Evolutionary conservation across 805 yeast species (phyloP).

Genomic region (Kodamaea nitidulidarum): DNA sequence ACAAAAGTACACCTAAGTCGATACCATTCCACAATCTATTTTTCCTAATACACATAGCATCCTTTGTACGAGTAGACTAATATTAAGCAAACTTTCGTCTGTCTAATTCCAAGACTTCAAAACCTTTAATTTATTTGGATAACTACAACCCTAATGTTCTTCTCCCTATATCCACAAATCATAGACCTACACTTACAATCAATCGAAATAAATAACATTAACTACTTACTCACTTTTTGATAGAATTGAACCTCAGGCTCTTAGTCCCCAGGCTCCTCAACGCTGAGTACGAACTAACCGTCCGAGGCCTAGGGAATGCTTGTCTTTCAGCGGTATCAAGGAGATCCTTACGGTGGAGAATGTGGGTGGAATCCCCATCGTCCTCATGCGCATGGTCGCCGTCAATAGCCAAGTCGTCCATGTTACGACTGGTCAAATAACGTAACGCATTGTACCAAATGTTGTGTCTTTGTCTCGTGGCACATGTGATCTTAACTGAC

Average conservation of each 20-base stretch:
- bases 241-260: conserved; percentile 9
- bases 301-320: conserved; percentile 14
- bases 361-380: conserved; percentile 13
- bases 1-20: no score
- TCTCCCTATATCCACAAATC: no score
- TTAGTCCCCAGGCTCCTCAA: conserved; percentile 6
- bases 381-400: conserved; percentile 23
- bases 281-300: conserved; percentile 12
- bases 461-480: conserved; percentile 81
- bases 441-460: conserved; percentile 85
- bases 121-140: no score
- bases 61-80: no score
- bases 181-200: no score
- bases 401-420: conserved; percentile 53
- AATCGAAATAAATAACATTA: no score
- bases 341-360: conserved; percentile 5
- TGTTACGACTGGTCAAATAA: conserved; percentile 63
- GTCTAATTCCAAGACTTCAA: no score
- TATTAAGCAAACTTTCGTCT: no score
- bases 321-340: conserved; percentile 16
- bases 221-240: conserved; percentile 1
- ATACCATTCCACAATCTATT: no score
- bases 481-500: conserved; percentile 76
- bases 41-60: no score
- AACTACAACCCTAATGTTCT: background rate